Evolutionary conservation across 768 basidiomycete genomes (phyloP).

Genomic region (Hygrocybe coccinea): DNA sequence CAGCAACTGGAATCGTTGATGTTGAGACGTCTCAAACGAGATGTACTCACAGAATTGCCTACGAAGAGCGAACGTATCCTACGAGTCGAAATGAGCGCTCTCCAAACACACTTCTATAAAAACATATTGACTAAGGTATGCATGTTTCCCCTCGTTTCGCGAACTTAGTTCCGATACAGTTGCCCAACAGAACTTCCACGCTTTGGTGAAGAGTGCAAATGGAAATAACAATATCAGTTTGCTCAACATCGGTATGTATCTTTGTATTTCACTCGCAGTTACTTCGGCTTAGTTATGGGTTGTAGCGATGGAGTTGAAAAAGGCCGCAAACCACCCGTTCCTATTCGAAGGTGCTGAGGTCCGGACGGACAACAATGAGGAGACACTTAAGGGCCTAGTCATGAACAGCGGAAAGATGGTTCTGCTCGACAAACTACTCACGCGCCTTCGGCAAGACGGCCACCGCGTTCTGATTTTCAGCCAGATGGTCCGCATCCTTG

Average conservation of each 20-base stretch:
- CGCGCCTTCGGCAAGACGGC: conserved; percentile 80
- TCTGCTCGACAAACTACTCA: conserved; percentile 93
- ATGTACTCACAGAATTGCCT: conserved; percentile 92
- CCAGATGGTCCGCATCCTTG: conserved; percentile 98
- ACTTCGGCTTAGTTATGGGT: conserved; percentile 7
- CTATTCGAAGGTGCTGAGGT: conserved; percentile 94
- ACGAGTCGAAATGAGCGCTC: conserved; percentile 92
- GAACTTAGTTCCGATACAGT: neutral
- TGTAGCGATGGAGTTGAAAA: conserved; percentile 96
- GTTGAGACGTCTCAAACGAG: conserved; percentile 90
- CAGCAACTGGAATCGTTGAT: conserved; percentile 89
- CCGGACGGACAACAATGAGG: conserved; percentile 56
- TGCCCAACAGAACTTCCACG: conserved; percentile 76
- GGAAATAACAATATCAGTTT: conserved; percentile 89
- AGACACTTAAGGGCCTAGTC: conserved; percentile 90
- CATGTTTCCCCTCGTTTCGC: neutral
- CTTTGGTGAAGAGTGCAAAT: conserved; percentile 82
- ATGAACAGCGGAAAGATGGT: conserved; percentile 99
- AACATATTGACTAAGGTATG: conserved; percentile 88
- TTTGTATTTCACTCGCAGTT: neutral
- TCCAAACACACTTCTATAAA: conserved; percentile 98
- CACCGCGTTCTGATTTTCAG: conserved; percentile 99
- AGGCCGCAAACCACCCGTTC: conserved; percentile 96
- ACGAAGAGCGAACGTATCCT: conserved; percentile 98
- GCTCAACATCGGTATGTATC: conserved; percentile 78